These are phyloP conservation scores for Malus hybrid DNA, from an alignment of 331 rosid species.

Conservation along the genomic window DNA sequence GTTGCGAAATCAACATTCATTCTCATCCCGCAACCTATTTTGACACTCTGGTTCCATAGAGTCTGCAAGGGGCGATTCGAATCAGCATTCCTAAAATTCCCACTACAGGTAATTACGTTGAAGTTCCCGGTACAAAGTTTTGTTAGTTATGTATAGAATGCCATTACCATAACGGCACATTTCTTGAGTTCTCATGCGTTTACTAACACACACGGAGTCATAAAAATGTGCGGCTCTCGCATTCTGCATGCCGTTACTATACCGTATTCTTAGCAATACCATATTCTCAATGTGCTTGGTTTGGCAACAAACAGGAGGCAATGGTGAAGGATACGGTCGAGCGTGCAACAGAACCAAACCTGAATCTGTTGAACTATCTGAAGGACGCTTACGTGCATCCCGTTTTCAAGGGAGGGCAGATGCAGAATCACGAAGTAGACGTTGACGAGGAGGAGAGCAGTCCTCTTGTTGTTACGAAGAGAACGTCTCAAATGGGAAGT, in stretches of 20 bases:
- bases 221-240: too few relatives aligned
- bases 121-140: not conserved
- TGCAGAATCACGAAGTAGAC: conserved; percentile 13
- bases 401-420: conserved; percentile 38
- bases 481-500: conserved; percentile 41
- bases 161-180: not conserved
- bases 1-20: conserved; percentile 36
- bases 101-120: conserved; percentile 59
- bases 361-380: conserved; percentile 62
- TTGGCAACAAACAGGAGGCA: conserved; percentile 60
- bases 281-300: conserved; percentile 6
- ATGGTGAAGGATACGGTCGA: conserved; percentile 92
- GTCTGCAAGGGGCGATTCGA: conserved; percentile 89
- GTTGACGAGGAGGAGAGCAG: conserved; percentile 76
- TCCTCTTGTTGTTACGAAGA: conserved; percentile 62
- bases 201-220: not conserved
- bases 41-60: conserved; percentile 72
- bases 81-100: conserved; percentile 60
- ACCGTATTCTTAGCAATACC: not conserved
- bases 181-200: not conserved
- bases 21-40: conserved; percentile 64
- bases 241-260: not conserved
- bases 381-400: conserved; percentile 73
- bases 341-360: conserved; percentile 63
- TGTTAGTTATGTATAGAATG: not conserved